Base-by-base conservation (phyloP, 2,329 filamentous ascomycete species). In the Penicillium sp. region DNA sequence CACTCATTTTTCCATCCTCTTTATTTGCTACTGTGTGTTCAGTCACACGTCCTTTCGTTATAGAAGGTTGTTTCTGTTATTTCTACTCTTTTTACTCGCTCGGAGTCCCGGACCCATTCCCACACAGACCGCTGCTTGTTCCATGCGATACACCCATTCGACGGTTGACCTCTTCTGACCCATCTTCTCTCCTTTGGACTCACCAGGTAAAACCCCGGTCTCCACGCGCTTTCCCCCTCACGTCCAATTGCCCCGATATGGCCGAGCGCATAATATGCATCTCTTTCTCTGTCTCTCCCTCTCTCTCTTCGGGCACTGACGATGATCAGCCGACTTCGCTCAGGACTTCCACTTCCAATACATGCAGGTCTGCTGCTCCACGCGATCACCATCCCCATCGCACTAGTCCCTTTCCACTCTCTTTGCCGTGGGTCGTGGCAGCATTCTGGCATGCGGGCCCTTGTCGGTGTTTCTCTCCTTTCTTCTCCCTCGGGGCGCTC, bases 61-160 rank as follows among this genome's bases (percentile, higher is more conserved):
- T 31, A 32, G 13, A 48, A 39, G 34, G 27, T 43, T 37, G 40
- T 46, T 39, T 34, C 31, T 22, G 27, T 43, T 37, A 40, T 46
- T 39, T 34, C 31, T 22, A 24, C 31, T 20, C 16, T 42, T 8
- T 35, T 38, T 16, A 24, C 36, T 31, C 40, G 50, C 51, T 46
- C 44, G 22, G 18, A 23, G 18, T 3, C 35, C 11, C 18, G 32
- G 36, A 10, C 44, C 55, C 43, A 49, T 53, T 58, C 52, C 43
- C 38, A 51, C 55, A 52, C 53, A 49, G 50, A 49, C 54, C 54
- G 52, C 55, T 46, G 54, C 54, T 57, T 59, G 54, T 54, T 54
- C 49, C 47, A 57, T 57, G 40, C 48, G 39, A 56, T 49, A 27
- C 38, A 32, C 47, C 23, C 31, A 29, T 40, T 26, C 28, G 26